Percentiles rank a stretch among this genome's conserved stretches.
Conservation (phyloP, 2,329 filamentous ascomycete genomes). For the Volutella citrinella region DNA sequence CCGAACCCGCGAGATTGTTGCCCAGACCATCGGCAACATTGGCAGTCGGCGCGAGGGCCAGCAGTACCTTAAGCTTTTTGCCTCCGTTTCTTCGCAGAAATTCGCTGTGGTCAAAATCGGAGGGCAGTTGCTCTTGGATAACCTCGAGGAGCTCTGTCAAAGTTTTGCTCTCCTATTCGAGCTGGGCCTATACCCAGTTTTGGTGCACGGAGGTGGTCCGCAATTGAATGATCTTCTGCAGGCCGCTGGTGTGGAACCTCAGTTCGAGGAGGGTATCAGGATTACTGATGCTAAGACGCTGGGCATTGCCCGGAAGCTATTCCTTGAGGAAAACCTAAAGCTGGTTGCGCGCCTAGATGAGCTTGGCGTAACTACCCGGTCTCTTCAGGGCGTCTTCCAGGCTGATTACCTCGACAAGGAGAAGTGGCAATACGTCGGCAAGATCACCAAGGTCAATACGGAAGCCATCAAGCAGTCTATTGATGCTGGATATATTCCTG, state of each 20-base stretch:
- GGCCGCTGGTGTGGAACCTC: constrained; percentile 86
- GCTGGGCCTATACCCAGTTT: constrained; percentile 90
- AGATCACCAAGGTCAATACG: constrained; percentile 91
- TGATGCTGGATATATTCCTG: constrained; percentile 84
- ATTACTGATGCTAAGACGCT: constrained; percentile 95
- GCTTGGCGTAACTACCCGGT: constrained; percentile 83
- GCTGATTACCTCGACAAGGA: constrained; percentile 96
- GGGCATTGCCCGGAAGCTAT: constrained; percentile 84
- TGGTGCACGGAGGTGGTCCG: constrained; percentile 91
- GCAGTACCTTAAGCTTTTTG: constrained; percentile 97
- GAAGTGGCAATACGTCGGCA: constrained; percentile 93
- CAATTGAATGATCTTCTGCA: constrained; percentile 91
- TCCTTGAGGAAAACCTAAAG: constrained; percentile 79
- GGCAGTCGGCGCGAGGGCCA: constrained; percentile 94
- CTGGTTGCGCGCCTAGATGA: constrained; percentile 85
- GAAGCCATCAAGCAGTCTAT: constrained; percentile 88
- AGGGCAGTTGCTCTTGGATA: constrained; percentile 91
- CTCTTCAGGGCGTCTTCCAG: constrained; percentile 86
- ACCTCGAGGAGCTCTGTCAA: constrained; percentile 86
- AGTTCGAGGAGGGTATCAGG: constrained; percentile 94
- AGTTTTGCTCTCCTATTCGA: constrained; percentile 90
- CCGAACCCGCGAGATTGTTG: constrained; percentile 34
- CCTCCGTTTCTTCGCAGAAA: constrained; percentile 91
- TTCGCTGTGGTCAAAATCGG: constrained; percentile 99
- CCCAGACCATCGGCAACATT: constrained; percentile 80